Evolutionary conservation across 805 yeast genomes (phyloP).

Genomic region (Hanseniaspora guilliermondii): DNA sequence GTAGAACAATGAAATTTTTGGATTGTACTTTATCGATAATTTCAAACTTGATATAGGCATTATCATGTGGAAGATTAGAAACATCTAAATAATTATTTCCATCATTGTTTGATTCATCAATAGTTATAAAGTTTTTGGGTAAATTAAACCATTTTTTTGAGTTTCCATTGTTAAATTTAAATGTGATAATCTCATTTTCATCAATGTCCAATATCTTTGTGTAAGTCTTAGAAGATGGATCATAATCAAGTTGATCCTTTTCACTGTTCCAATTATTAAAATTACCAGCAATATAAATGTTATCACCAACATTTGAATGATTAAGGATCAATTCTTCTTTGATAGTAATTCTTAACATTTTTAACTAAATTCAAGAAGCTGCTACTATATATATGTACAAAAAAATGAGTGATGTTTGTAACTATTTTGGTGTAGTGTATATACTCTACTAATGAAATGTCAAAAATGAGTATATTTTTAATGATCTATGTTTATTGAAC

Average conservation of each 20-base stretch:
- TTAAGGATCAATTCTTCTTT: background rate
- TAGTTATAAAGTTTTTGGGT: background rate
- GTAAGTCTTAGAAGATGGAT: background rate
- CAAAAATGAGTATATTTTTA: no score
- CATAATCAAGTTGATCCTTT: background rate
- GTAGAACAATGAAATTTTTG: conserved; percentile 1
- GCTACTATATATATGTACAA: background rate
- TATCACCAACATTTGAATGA: background rate
- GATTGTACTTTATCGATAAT: background rate
- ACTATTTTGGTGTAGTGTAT: no score
- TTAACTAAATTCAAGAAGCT: no score
- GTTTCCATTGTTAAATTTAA: background rate
- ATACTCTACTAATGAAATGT: no score
- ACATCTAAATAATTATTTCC: background rate
- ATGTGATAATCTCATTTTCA: background rate
- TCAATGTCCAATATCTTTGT: background rate
- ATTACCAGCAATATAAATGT: background rate
- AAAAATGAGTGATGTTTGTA: no score
- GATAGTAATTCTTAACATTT: background rate
- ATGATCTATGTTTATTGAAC: no score
- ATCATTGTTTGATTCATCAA: background rate
- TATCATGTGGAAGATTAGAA: background rate
- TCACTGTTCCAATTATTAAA: conserved; percentile 4
- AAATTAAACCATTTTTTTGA: background rate
- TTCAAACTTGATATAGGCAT: background rate